Base-by-base conservation (phyloP, 352 stramenopile genomes). In the Halophytophthora polymorphica region DNA sequence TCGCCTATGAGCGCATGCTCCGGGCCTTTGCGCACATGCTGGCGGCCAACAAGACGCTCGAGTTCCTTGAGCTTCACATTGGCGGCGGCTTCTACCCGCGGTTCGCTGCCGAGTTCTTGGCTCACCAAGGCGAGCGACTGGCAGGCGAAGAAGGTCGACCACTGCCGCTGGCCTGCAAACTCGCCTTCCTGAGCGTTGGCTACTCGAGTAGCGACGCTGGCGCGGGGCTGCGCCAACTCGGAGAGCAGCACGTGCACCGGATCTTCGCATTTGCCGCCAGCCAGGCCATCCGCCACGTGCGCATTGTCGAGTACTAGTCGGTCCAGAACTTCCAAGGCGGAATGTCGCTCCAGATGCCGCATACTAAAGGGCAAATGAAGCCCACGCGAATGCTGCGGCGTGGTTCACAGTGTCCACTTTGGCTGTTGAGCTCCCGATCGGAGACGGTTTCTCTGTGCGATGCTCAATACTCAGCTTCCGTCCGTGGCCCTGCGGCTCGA, bases 251-350 rank as follows among this genome's bases (percentile, higher is more conserved):
- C 17, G 22, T 56, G 7, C 34, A 41, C 31, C 44, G 15, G 19
- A 40, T 69, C 25, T 58, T 69, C 17, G 29, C 17, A 8, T 65
- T 58, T 29, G 61, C 50, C 31, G 50, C 50, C 4, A 41, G 23
- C 12, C 45, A 39, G 13, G 19, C 47, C 2, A 55, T 29, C 15
- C 61, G 61, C 14, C 46, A 43, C 6, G 40, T 69, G 12, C 62
- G 45, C 18, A 58, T 69, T 33, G 36, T 69, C 21, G 60, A 65
- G 23, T 58, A 64, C 42, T 69, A 22, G 33, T 21, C 19, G 8
- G 25, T 8, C 4, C 4, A 8, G 25, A 10, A 4, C 25, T 31
- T 31, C n/a, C n/a, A n/a, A n/a, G n/a, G n/a, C n/a, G n/a, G n/a
- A n/a, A n/a, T 31, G 25, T 8, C 4, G 25, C 25, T 8, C 4